A percentile compares a stretch with the other conserved stretches of the same genome.
These are phyloP conservation scores for Thraustochytrium striatum DNA, from an alignment of 352 stramenopile genomes.

Conservation along the genomic window DNA sequence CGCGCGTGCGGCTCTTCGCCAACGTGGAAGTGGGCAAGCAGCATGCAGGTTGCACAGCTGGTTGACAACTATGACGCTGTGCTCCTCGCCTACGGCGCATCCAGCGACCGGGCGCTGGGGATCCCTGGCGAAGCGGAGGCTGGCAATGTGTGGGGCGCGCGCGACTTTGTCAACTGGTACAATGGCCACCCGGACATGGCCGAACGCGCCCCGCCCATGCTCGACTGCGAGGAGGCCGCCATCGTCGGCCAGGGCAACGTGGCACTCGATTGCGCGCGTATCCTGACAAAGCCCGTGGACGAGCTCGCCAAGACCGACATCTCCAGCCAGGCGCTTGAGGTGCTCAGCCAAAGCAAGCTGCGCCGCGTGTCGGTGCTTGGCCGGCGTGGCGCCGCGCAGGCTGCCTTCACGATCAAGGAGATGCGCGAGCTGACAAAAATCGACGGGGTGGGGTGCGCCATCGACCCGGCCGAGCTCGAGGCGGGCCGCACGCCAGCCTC, in stretches of 20 bases:
- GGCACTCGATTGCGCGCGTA: slow-evolving; percentile 89
- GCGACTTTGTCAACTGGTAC: slow-evolving; percentile 97
- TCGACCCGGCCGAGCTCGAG: slow-evolving; percentile 78
- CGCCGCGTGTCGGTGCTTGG: slow-evolving; percentile 83
- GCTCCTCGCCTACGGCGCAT: slow-evolving; percentile 89
- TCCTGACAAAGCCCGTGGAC: slow-evolving; percentile 82
- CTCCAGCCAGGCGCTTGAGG: slow-evolving; percentile 74
- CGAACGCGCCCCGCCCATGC: slow-evolving; percentile 62
- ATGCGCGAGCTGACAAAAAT: slow-evolving; percentile 80
- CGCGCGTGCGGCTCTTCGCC: slow-evolving; percentile 69
- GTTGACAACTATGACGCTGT: slow-evolving; percentile 84
- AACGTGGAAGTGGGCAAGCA: slow-evolving; percentile 80
- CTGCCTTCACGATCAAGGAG: slow-evolving; percentile 96
- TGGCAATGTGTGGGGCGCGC: slow-evolving; percentile 57
- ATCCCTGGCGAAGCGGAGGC: slow-evolving; percentile 70
- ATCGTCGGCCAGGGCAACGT: slow-evolving; percentile 96
- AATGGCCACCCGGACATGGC: slow-evolving; percentile 93
- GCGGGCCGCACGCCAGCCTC: slow-evolving; percentile 73
- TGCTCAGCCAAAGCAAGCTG: slow-evolving; percentile 66
- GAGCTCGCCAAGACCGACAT: slow-evolving; percentile 87
- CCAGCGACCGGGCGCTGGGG: slow-evolving; percentile 75
- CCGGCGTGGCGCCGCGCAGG: slow-evolving; percentile 87
- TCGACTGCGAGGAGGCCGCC: slow-evolving; percentile 69
- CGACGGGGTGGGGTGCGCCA: slow-evolving; percentile 69
- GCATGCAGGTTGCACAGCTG: slow-evolving; percentile 78